Conservation (phyloP, 192 early-diverging fungal species). For the Backusella liffmaniae region DNA sequence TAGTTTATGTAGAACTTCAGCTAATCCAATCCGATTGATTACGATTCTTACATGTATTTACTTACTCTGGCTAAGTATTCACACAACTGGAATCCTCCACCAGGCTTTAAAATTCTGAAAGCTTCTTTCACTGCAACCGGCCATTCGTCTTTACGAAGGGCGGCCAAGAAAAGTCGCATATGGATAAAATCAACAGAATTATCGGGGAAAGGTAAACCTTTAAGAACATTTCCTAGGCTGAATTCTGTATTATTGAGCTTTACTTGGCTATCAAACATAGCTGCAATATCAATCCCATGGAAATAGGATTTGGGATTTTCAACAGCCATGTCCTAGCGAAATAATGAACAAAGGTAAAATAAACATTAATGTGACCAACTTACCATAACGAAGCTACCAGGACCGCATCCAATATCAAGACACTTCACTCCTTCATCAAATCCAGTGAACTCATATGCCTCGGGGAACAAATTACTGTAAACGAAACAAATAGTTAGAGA, state of each 20-base stretch:
- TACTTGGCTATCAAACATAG: constrained; percentile 15
- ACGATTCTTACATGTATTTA: neutral
- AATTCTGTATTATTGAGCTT: constrained; percentile 22
- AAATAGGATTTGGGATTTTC: constrained; percentile 17
- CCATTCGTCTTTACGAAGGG: constrained; percentile 16
- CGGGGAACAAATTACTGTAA: neutral
- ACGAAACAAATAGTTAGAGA: neutral
- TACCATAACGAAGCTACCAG: constrained; percentile 30
- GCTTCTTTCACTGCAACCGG: constrained; percentile 8
- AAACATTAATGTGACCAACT: neutral
- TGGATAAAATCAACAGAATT: constrained; percentile 30
- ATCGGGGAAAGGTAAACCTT: constrained; percentile 27
- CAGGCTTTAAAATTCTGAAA: constrained; percentile 23
- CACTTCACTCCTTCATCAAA: constrained; percentile 19
- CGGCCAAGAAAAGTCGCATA: constrained; percentile 19
- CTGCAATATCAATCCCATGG: constrained; percentile 26
- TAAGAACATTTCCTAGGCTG: constrained; percentile 20
- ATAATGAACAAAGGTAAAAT: neutral
- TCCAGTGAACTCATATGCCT: neutral
- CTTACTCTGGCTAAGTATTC: constrained; percentile 17
- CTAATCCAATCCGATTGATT: neutral
- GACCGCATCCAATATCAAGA: constrained; percentile 30
- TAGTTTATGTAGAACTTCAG: neutral
- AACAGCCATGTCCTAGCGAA: constrained; percentile 21
- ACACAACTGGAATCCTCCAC: constrained; percentile 23